Base-by-base conservation (phyloP, 768 basidiomycete genomes). In the Chalciporus piperatus region DNA sequence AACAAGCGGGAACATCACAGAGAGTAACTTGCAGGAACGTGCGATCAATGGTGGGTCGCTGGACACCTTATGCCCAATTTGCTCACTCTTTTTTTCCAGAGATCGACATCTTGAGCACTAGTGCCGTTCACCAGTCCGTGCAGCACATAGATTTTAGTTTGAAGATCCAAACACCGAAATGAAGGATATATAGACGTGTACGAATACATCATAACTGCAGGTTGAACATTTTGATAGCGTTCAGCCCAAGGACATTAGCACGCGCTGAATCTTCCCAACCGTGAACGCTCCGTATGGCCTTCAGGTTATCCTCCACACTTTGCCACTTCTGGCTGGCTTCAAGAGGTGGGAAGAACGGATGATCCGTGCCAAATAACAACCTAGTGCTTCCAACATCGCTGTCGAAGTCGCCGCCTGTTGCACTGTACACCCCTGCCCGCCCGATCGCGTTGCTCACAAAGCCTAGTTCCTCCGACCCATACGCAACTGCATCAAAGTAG, bases 131-230 rank as follows among this genome's bases (percentile, higher is more conserved):
- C 59, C 92, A 98, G 69, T 91, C 89, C 2, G 92, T 91, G 22
- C 91, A 83, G 58, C 94, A 97, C 64, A 85, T 98, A 55, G 97
- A 98, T 68, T 99, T 95, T 69, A 97, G 93, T 62, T 77, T 99
- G 62, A 98, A 98, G 80, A 87, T 98, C 55, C 93, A 95, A 70
- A 79, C 78, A 59, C 79, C 81, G 10, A 76, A 76, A 57, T 65
- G 63, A 64, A 49, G 39, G 43, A 51, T 47, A 55, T 7, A 42
- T 37, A n/a, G n/a, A n/a, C n/a, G 37, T 41, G 23, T 37, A 47
- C 27, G 25, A 11, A 30, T 64, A 59, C 17, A 50, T 66, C 56
- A 65, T 37, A 40, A 50, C 19, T 58, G 49, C 50, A 88, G 61
- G 57, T 78, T 74, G 64, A 94, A 92, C 53, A 95, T 67, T 54